These are phyloP conservation scores for Hypoxylon sp. DNA, from an alignment of 2,329 filamentous ascomycete genomes.

Conservation along the genomic window DNA sequence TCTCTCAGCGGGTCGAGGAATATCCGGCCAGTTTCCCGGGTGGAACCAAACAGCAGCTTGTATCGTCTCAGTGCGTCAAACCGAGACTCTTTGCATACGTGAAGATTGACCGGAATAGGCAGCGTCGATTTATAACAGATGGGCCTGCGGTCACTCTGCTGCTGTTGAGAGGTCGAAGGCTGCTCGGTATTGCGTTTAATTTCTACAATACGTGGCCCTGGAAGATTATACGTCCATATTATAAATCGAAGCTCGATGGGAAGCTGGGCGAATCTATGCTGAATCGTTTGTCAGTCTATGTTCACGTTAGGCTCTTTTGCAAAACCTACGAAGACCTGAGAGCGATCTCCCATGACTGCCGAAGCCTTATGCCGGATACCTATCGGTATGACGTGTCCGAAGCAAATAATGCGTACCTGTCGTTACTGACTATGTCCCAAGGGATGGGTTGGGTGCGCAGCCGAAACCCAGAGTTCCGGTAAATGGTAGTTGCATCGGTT, in stretches of 20 bases:
- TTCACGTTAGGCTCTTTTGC: neutral
- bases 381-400: constrained; percentile 18
- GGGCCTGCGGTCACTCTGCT: neutral
- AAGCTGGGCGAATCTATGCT: constrained; percentile 59
- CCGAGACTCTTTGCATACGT: constrained; percentile 62
- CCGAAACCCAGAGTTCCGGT: constrained; percentile 29
- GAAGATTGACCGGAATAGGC: constrained; percentile 59
- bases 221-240: constrained; percentile 62
- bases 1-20: constrained; percentile 59
- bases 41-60: constrained; percentile 57
- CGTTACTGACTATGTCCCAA: constrained; percentile 14
- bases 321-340: constrained; percentile 36
- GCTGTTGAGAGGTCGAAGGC: constrained; percentile 1
- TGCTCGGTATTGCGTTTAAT: constrained; percentile 21
- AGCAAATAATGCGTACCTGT: neutral
- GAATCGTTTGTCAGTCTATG: constrained; percentile 15
- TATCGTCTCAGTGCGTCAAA: constrained; percentile 59
- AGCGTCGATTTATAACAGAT: constrained; percentile 56
- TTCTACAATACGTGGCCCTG: constrained; percentile 58
- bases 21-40: constrained; percentile 56
- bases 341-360: neutral
- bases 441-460: constrained; percentile 11
- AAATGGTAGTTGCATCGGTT: constrained; percentile 25
- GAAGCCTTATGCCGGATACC: constrained; percentile 12
- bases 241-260: constrained; percentile 62